phyloP scores from a whole-genome alignment of 768 basidiomycete species.

The Suillus subluteus region DNA sequence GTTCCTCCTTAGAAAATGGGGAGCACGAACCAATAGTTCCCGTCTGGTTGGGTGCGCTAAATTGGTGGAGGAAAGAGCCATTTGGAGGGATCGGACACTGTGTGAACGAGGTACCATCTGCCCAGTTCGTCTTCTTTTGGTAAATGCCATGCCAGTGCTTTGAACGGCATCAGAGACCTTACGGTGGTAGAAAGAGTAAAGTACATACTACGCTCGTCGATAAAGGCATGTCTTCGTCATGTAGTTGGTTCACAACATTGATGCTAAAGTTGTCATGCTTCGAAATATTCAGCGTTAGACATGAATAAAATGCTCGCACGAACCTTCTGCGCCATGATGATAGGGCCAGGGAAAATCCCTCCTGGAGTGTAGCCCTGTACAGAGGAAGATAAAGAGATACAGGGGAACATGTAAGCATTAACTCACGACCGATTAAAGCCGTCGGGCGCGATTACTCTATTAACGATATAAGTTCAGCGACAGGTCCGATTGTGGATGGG shows the following conservation, averaged over 20 bases:
- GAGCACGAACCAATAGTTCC: constrained; percentile 46
- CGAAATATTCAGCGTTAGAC: background rate
- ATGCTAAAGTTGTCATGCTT: constrained; percentile 39
- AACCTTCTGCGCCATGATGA: constrained; percentile 48
- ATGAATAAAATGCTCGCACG: constrained; percentile 1
- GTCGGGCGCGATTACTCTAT: constrained; percentile 52
- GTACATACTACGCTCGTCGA: constrained; percentile 39
- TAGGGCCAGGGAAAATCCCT: constrained; percentile 51
- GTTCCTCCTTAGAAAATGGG: background rate
- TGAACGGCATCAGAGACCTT: background rate
- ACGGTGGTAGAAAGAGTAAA: background rate
- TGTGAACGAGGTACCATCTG: constrained; percentile 45
- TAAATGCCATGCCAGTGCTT: constrained; percentile 41
- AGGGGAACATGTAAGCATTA: background rate
- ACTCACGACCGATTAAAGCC: constrained; percentile 46
- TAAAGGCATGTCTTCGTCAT: constrained; percentile 37
- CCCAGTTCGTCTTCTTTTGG: constrained; percentile 38
- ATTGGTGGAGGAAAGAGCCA: constrained; percentile 44
- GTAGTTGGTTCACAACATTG: constrained; percentile 39
- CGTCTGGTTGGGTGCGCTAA: constrained; percentile 40
- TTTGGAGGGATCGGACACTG: constrained; percentile 49
- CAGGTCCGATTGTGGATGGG: constrained; percentile 25
- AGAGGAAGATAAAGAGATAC: background rate
- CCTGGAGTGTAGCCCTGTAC: constrained; percentile 45
- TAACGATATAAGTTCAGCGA: constrained; percentile 42